Percentiles rank a stretch among this genome's conserved stretches.
Conservation (phyloP, 2,329 filamentous ascomycete genomes). For the Aspergillus arachidicola region DNA sequence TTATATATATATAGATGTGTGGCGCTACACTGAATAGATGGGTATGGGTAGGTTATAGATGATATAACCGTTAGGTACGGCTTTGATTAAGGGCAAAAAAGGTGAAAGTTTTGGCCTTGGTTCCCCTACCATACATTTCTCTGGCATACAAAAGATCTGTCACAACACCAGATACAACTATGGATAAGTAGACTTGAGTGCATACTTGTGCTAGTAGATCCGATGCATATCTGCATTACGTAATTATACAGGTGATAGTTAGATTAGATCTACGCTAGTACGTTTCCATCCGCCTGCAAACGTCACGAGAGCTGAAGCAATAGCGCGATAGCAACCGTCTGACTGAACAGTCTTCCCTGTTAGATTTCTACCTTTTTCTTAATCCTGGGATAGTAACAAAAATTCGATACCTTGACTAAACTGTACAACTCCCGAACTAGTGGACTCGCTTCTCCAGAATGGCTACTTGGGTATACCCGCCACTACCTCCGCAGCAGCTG, state of each 20-base stretch:
- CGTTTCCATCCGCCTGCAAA: background rate
- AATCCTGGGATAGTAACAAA: background rate
- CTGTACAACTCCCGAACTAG: background rate
- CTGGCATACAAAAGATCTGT: background rate
- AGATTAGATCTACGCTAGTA: background rate
- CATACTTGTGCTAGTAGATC: too few species aligned
- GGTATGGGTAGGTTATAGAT: background rate
- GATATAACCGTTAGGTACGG: background rate
- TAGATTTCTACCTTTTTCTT: background rate
- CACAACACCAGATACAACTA: background rate
- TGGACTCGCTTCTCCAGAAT: background rate
- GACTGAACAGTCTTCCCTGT: background rate
- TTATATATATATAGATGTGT: background rate
- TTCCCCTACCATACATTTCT: background rate
- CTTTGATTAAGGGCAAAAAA: background rate
- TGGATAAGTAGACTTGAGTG: too few species aligned
- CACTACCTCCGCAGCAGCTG: slow-evolving; percentile 55
- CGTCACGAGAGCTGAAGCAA: background rate
- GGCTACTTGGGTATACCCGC: slow-evolving; percentile 53
- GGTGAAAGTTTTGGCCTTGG: background rate
- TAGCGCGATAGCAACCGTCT: background rate
- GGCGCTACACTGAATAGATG: too few species aligned
- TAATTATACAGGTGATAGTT: background rate
- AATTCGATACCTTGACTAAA: background rate
- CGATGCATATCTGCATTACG: background rate